phyloP scores from a whole-genome alignment of 2,329 filamentous ascomycete species.

The Ophiostoma ulmi region DNA sequence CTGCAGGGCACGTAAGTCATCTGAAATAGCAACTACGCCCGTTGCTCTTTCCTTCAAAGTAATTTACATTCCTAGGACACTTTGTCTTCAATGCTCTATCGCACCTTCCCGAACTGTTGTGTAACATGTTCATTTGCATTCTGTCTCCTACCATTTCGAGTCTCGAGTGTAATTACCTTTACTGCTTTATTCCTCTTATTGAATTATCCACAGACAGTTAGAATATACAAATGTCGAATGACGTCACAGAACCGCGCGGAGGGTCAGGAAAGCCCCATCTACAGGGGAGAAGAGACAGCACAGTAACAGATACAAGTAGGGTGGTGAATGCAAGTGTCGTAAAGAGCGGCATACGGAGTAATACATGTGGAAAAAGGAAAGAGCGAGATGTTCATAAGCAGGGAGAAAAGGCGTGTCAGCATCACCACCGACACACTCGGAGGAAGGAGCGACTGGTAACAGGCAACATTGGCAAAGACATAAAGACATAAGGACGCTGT shows the following conservation, averaged over 20 bases:
- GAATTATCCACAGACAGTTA: neutral
- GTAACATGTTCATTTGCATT: neutral
- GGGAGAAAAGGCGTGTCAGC: neutral
- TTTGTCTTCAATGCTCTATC: neutral
- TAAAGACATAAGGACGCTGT: neutral
- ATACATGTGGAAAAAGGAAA: neutral
- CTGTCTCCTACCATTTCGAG: neutral
- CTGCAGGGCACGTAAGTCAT: conserved; percentile 1
- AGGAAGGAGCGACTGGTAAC: neutral
- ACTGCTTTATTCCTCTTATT: neutral
- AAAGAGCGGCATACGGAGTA: neutral
- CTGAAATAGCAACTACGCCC: neutral
- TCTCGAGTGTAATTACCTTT: neutral
- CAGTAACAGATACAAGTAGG: neutral
- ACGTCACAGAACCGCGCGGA: conserved; percentile 10
- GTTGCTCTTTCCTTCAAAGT: neutral
- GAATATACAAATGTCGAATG: neutral
- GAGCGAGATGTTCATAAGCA: neutral
- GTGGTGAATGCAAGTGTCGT: neutral
- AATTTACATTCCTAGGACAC: no score
- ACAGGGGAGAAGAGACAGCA: conserved; percentile 1
- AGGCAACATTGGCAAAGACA: neutral
- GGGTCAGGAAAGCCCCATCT: neutral
- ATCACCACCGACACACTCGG: neutral
- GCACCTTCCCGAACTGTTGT: neutral